Conservation (phyloP, 116 monocot genomes). For the Dioscorea cayenensis region DNA sequence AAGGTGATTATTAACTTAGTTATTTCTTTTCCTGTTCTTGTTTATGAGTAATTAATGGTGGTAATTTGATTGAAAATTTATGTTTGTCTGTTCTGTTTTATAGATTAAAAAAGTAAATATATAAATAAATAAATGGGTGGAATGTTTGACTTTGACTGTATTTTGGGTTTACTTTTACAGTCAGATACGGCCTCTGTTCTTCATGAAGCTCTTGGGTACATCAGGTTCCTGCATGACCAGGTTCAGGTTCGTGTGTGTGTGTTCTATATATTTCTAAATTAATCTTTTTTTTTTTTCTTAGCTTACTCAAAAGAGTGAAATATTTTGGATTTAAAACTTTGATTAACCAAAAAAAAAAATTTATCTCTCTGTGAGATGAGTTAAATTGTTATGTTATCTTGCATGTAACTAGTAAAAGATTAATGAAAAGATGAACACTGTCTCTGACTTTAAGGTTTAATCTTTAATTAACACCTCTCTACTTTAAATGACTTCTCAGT, state of each 20-base stretch:
- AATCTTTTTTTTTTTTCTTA: not conserved
- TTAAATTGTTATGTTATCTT: too few species aligned
- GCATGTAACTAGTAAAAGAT: too few species aligned
- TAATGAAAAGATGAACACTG: not conserved
- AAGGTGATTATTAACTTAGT: constrained; percentile 22
- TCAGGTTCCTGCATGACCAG: constrained; percentile 86
- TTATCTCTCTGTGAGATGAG: too few species aligned
- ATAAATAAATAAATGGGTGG: not conserved
- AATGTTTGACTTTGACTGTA: constrained; percentile 13
- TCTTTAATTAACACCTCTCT: not conserved
- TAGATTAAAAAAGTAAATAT: too few species aligned
- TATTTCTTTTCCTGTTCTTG: not conserved
- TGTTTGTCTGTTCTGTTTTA: not conserved
- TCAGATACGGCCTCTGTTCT: constrained; percentile 87
- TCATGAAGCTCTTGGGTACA: constrained; percentile 80
- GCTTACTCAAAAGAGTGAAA: too few species aligned
- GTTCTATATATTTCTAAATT: constrained; percentile 1
- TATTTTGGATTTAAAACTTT: too few species aligned
- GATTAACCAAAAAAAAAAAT: too few species aligned
- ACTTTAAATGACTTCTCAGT: not conserved
- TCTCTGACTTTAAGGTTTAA: not conserved
- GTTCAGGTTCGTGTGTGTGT: constrained; percentile 42
- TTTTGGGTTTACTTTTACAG: constrained; percentile 19
- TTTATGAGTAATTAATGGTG: too few species aligned
- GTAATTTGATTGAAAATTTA: too few species aligned